Percentiles rank a stretch among this genome's conserved stretches.
These are phyloP conservation scores for Pigoraptor vietnamica DNA, from an alignment of 78 protist species.

Conservation along the genomic window DNA sequence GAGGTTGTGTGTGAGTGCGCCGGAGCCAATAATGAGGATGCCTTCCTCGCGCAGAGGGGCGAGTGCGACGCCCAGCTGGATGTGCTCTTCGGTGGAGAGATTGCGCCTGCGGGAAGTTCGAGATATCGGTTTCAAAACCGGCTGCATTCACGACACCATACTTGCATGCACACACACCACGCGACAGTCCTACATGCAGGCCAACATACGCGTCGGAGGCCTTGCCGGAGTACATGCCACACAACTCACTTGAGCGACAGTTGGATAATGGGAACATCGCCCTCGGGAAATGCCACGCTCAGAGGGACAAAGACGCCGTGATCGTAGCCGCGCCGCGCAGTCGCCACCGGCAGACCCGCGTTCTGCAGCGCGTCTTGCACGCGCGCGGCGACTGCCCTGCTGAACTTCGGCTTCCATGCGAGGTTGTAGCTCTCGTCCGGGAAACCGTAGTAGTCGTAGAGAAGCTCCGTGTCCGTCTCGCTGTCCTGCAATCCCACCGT, in stretches of 20 bases:
- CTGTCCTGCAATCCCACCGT: neutral
- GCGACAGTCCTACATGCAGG: neutral
- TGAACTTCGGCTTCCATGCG: constrained; percentile 26
- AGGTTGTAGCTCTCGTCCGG: constrained; percentile 22
- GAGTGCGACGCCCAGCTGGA: constrained; percentile 33
- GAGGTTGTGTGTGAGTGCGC: constrained; percentile 25
- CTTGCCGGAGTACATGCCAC: no score
- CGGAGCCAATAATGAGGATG: constrained; percentile 40
- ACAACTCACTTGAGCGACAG: constrained; percentile 1
- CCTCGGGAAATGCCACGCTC: constrained; percentile 19
- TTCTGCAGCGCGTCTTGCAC: neutral
- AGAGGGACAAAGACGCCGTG: constrained; percentile 56
- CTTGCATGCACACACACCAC: no score
- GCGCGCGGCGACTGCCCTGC: neutral
- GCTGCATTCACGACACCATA: no score
- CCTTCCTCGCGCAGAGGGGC: constrained; percentile 32
- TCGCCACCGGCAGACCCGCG: neutral
- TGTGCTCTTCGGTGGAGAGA: constrained; percentile 7
- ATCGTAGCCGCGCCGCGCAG: constrained; percentile 24
- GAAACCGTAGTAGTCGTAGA: constrained; percentile 47
- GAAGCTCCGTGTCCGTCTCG: neutral
- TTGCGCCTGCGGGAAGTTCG: neutral
- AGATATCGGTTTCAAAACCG: no score
- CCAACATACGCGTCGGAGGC: neutral
- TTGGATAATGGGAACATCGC: constrained; percentile 25